Conservation (phyloP, 306 rosid genomes). For the Herpetospermum pedunculosum region DNA sequence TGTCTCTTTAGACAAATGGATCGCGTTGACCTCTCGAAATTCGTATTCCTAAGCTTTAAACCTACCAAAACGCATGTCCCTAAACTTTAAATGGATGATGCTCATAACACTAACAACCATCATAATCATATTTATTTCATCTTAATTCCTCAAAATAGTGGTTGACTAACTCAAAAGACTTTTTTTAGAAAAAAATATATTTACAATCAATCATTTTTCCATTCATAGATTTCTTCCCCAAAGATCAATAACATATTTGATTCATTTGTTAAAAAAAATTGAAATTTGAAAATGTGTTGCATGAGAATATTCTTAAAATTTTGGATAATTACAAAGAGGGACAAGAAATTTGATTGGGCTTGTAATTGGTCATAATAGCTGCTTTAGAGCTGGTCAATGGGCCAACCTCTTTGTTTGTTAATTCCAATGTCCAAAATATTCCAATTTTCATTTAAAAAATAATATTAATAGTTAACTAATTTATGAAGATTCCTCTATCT, state of each 20-base stretch:
- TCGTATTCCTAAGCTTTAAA: too few species aligned
- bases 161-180: not conserved
- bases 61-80: too few species aligned
- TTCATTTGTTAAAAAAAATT: not conserved
- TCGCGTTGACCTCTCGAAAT: too few species aligned
- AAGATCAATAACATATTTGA: not conserved
- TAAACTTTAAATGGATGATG: too few species aligned
- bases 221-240: not conserved
- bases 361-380: not conserved
- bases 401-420: not conserved
- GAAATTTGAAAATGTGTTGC: not conserved
- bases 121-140: not conserved
- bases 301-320: not conserved
- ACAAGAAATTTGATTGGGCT: not conserved
- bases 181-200: not conserved
- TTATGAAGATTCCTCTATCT: not conserved
- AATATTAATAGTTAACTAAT: not conserved
- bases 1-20: too few species aligned
- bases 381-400: not conserved
- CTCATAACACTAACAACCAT: too few species aligned
- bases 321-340: not conserved
- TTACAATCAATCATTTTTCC: not conserved
- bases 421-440: constrained; percentile 1
- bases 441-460: not conserved
- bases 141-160: not conserved